Base-by-base conservation (phyloP, 352 stramenopile genomes). In the Poterioochromonas sp. region DNA sequence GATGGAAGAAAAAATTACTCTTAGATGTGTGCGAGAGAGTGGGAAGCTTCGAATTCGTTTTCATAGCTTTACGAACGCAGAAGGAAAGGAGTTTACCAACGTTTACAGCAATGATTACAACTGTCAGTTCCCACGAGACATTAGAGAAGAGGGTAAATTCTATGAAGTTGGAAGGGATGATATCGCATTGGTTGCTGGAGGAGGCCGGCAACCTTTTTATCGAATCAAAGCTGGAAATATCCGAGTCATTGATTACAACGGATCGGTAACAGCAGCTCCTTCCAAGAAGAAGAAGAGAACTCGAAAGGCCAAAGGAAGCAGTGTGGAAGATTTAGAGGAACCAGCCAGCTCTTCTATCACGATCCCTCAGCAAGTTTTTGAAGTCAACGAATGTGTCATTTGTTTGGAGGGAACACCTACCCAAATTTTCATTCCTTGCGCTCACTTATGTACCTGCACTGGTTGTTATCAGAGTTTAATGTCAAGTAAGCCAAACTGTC, bases 341-440 rank as follows among this genome's bases (percentile, higher is more conserved):
- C n/a, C n/a, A n/a, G n/a, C n/a, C n/a, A n/a, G n/a, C n/a, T n/a
- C n/a, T n/a, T n/a, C n/a, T n/a, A n/a, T n/a, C n/a, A 58, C 47
- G 47, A 1, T 5, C 41, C 62, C 32, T 43, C 3, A 22, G 34
- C 62, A 71, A 71, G 26, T 71, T 29, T 71, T 44, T 29, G 62
- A 40, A 71, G 62, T 71, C 12, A 71, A 12, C 18, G 62, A 71
- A 44, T 71, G 62, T 71, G 62, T 71, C 62, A 43, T 43, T 29
- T 71, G 62, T 47, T 29, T 71, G 11, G 34, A 20, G 20, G 62
- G 32, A 12, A 43, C 62, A 26, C 62, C 62, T 71, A 22, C 8
- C 12, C 8, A 47, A 41, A 43, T 71, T 29, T 71, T 71, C 26
- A 40, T 71, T 71, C 62, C 62, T 71, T 71, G 62, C 41, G 62